Percentiles rank a stretch among this genome's conserved stretches.
Conservation (phyloP, 345 rosid species). For the Eutrema heterophyllum region DNA sequence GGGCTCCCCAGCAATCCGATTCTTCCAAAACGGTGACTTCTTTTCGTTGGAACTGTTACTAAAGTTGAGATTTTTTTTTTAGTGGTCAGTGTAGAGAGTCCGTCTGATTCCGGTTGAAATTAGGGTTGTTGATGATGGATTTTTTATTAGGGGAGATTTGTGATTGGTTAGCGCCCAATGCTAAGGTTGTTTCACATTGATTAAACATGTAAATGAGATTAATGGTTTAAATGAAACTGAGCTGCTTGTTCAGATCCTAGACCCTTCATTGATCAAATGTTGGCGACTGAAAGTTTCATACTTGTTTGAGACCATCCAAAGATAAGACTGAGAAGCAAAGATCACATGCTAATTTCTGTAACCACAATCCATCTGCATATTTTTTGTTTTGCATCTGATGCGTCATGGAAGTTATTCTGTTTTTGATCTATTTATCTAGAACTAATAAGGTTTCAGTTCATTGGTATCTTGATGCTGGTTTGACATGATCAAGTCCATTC, state of each 20-base stretch:
- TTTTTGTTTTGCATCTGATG: too few species aligned
- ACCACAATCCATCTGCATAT: too few species aligned
- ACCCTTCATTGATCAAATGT: not conserved
- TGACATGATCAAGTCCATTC: too few species aligned
- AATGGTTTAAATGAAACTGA: not conserved
- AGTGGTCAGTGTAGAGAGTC: not conserved
- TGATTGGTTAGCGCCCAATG: too few species aligned
- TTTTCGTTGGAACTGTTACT: not conserved
- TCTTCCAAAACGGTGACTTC: slow-evolving; percentile 49
- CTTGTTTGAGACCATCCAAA: not conserved
- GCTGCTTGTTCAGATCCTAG: not conserved
- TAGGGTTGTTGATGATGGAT: not conserved
- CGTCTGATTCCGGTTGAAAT: not conserved
- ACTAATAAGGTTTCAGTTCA: too few species aligned
- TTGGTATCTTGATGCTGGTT: too few species aligned
- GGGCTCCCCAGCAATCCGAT: slow-evolving; percentile 35
- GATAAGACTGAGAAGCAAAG: not conserved
- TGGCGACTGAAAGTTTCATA: not conserved
- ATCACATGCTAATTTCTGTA: not conserved
- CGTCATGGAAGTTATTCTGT: too few species aligned
- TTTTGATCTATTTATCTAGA: too few species aligned
- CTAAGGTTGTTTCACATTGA: not conserved
- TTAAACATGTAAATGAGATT: not conserved
- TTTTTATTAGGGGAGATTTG: not conserved
- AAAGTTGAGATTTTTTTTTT: not conserved